Percentiles rank a stretch among this genome's conserved stretches.
phyloP scores from a whole-genome alignment of 176 grass and related monocot genomes.

The Cenchrus americanus region DNA sequence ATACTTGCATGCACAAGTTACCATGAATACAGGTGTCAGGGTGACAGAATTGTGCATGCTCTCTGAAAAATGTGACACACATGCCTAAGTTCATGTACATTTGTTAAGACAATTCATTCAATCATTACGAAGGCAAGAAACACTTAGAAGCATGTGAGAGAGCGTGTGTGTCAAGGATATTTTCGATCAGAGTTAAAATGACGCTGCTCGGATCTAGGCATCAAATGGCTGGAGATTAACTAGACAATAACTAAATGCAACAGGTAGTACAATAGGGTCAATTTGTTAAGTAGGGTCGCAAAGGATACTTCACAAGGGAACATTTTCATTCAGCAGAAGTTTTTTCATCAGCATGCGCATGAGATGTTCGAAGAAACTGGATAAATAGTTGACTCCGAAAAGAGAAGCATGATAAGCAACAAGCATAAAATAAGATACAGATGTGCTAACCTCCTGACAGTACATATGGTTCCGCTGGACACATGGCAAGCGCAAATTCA shows the following conservation, averaged over 20 bases:
- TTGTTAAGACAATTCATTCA: no score
- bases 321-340: not conserved
- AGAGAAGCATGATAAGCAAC: not conserved
- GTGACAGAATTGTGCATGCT: not conserved
- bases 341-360: not conserved
- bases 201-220: not conserved
- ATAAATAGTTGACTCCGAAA: slow-evolving; percentile 25
- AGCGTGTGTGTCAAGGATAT: not conserved
- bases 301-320: not conserved
- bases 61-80: not conserved
- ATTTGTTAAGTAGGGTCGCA: not conserved
- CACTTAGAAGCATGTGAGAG: no score
- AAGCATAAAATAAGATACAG: slow-evolving; percentile 4
- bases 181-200: not conserved
- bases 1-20: slow-evolving; percentile 20
- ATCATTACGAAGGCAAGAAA: no score
- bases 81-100: no score
- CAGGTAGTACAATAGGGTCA: not conserved
- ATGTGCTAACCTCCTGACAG: slow-evolving; percentile 80
- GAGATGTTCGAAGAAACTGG: not conserved
- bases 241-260: not conserved
- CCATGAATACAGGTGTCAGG: not conserved
- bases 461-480: slow-evolving; percentile 85
- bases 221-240: not conserved
- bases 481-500: slow-evolving; percentile 94